phyloP scores from a whole-genome alignment of 805 yeast species.

The Hanseniaspora valbyensis region DNA sequence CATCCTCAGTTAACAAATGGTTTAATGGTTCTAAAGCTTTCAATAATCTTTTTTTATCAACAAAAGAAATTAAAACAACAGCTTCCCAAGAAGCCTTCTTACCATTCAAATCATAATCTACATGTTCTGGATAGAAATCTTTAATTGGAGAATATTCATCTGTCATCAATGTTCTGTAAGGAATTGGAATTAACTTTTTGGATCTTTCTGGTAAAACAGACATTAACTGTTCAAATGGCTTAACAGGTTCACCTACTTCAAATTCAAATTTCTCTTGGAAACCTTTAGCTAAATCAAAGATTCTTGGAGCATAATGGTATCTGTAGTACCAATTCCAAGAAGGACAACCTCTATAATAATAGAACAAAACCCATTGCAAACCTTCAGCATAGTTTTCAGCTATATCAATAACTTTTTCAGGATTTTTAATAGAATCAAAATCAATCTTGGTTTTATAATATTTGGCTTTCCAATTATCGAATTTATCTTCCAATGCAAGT shows the following conservation, averaged over 20 bases:
- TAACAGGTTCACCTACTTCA: slow-evolving; percentile 66
- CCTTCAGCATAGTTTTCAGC: slow-evolving; percentile 85
- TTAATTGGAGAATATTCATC: slow-evolving; percentile 75
- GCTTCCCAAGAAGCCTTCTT: slow-evolving; percentile 97
- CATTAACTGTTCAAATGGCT: slow-evolving; percentile 93
- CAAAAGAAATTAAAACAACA: slow-evolving; percentile 83
- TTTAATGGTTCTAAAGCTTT: slow-evolving; percentile 64
- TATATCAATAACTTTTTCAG: slow-evolving; percentile 47
- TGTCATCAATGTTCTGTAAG: slow-evolving; percentile 72
- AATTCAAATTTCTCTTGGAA: slow-evolving; percentile 53
- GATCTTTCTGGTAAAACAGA: slow-evolving; percentile 94
- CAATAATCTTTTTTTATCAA: slow-evolving; percentile 65
- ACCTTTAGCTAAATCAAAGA: slow-evolving; percentile 73
- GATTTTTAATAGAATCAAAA: slow-evolving; percentile 48
- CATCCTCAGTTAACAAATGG: slow-evolving; percentile 53
- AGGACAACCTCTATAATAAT: slow-evolving; percentile 80
- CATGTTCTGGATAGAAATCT: slow-evolving; percentile 84
- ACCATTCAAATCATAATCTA: slow-evolving; percentile 83
- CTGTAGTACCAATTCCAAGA: slow-evolving; percentile 94
- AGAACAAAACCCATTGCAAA: slow-evolving; percentile 88
- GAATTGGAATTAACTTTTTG: slow-evolving; percentile 59
- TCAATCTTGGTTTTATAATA: slow-evolving; percentile 76
- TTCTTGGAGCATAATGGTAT: slow-evolving; percentile 89
- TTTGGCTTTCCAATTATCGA: slow-evolving; percentile 69
- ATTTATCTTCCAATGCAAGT: slow-evolving; percentile 60